A percentile compares a stretch with the other conserved stretches of the same genome.
phyloP scores from a whole-genome alignment of 768 basidiomycete genomes.

The Ramaria rubella region DNA sequence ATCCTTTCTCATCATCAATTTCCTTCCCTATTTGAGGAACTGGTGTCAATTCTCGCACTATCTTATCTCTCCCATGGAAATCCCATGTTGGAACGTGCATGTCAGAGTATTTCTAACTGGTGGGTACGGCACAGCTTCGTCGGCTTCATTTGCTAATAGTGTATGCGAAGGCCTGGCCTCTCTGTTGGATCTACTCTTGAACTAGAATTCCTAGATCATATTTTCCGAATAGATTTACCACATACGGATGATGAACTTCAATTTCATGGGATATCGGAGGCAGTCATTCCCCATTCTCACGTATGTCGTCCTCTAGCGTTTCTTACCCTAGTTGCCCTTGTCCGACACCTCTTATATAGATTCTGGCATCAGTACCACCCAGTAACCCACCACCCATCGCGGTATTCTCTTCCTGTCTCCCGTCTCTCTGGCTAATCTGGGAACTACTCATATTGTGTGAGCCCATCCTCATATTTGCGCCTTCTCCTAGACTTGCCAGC shows the following conservation, averaged over 20 bases:
- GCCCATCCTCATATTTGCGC: conserved; percentile 77
- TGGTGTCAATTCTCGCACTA: conserved; percentile 66
- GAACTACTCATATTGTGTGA: conserved; percentile 90
- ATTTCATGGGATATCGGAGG: conserved; percentile 46
- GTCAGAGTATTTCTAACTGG: conserved; percentile 82
- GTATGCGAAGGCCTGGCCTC: conserved; percentile 65
- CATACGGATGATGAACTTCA: conserved; percentile 66
- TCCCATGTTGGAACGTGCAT: conserved; percentile 79
- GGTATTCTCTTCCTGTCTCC: conserved; percentile 31
- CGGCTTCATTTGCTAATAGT: conserved; percentile 11
- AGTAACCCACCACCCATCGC: conserved; percentile 58
- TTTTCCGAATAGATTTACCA: conserved; percentile 69
- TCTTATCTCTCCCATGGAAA: conserved; percentile 65
- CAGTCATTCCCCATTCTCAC: conserved; percentile 46
- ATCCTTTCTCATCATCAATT: conserved; percentile 75
- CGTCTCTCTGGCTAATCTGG: conserved; percentile 55
- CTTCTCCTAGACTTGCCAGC: conserved; percentile 74
- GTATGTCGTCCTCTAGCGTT: conserved; percentile 26
- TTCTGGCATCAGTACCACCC: conserved; percentile 60
- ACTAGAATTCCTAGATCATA: conserved; percentile 77
- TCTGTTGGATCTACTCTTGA: conserved; percentile 59
- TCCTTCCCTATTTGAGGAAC: conserved; percentile 70
- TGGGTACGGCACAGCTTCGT: conserved; percentile 32
- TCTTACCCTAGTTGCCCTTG: conserved; percentile 7
- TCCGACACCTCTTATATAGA: conserved; percentile 32